Conservation (phyloP, 129 eudicot species). For the Logfia minima region DNA sequence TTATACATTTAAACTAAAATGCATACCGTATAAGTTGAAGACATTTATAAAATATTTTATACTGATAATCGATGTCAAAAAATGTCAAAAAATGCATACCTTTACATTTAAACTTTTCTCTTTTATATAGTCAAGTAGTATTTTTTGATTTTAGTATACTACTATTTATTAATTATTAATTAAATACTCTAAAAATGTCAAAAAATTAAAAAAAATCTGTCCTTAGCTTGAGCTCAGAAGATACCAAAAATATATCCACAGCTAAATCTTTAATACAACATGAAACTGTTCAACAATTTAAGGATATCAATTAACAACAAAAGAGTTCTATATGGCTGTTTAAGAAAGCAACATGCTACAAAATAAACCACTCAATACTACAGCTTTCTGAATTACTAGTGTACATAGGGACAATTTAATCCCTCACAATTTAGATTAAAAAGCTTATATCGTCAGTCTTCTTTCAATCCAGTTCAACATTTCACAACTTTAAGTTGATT, state of each 20-base stretch:
- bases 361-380: constrained; percentile 8
- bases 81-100: too few species aligned
- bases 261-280: background rate
- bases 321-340: constrained; percentile 17
- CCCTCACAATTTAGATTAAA: background rate
- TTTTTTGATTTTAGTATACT: too few species aligned
- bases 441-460: background rate
- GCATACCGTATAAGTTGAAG: too few species aligned
- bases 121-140: too few species aligned
- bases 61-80: too few species aligned
- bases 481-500: constrained; percentile 45
- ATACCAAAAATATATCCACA: background rate
- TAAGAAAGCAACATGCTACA: constrained; percentile 26
- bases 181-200: too few species aligned
- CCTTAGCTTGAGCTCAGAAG: background rate
- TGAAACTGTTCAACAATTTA: background rate
- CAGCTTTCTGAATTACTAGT: constrained; percentile 20
- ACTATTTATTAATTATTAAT: too few species aligned
- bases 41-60: too few species aligned
- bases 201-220: too few species aligned
- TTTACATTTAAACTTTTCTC: too few species aligned
- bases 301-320: constrained; percentile 17
- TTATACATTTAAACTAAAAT: too few species aligned
- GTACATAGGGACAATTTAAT: constrained; percentile 17
- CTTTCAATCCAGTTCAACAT: background rate